Percentiles rank a stretch among this genome's conserved stretches.
Evolutionary conservation across 768 basidiomycete genomes (phyloP).

Genomic region (Termitomyces sp.): DNA sequence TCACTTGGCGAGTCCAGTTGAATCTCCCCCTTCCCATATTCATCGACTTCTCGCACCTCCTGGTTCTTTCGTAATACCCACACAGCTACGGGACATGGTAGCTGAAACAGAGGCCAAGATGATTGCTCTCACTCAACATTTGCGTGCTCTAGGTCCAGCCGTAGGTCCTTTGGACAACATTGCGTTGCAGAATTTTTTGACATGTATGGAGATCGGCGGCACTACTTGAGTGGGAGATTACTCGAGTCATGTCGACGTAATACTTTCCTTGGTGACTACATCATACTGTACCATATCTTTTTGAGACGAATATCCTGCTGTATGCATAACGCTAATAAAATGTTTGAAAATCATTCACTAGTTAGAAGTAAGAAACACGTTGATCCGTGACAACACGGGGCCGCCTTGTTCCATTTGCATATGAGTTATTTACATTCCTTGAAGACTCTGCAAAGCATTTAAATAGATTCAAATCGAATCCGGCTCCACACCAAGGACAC

Average conservation of each 20-base stretch:
- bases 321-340: neutral
- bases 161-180: neutral
- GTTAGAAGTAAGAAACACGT: neutral
- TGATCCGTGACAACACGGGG: neutral
- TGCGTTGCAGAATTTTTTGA: neutral
- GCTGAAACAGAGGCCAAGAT: constrained; percentile 1
- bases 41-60: neutral
- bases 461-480: neutral
- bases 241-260: constrained; percentile 1
- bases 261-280: neutral
- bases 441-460: neutral
- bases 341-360: too few relatives aligned
- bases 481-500: neutral
- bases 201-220: constrained; percentile 15
- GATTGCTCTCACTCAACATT: constrained; percentile 1
- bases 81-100: neutral
- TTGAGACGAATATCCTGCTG: neutral
- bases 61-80: neutral
- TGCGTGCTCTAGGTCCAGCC: neutral
- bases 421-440: neutral
- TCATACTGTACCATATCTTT: neutral
- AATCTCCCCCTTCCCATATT: neutral
- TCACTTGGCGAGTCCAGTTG: neutral
- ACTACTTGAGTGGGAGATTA: constrained; percentile 9
- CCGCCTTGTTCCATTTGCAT: neutral